These are phyloP conservation scores for Dioscorea dumetorum DNA, from an alignment of 106 monocot species.

Conservation along the genomic window DNA sequence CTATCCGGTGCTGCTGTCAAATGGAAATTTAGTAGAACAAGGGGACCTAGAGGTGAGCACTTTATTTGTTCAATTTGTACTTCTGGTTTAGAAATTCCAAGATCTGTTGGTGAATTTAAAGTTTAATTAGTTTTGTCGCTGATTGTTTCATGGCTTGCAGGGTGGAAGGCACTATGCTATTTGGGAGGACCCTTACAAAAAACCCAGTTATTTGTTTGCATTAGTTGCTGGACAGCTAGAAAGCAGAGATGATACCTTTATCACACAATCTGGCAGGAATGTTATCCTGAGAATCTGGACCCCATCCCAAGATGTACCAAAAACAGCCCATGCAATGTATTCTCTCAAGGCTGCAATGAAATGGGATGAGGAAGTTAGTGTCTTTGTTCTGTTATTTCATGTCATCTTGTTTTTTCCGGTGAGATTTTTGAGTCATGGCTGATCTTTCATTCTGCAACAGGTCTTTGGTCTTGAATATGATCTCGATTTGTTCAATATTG, in stretches of 20 bases:
- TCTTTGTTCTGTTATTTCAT: background rate
- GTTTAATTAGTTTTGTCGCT: background rate
- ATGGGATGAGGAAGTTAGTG: slow-evolving; percentile 94
- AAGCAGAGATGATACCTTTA: slow-evolving; percentile 83
- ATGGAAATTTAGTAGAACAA: slow-evolving; percentile 88
- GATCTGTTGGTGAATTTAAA: background rate
- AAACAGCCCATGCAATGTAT: slow-evolving; percentile 99
- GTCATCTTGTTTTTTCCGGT: background rate
- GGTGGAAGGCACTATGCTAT: slow-evolving; percentile 84
- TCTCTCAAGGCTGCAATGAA: slow-evolving; percentile 99
- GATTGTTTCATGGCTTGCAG: slow-evolving; percentile 26
- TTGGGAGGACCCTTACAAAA: slow-evolving; percentile 96
- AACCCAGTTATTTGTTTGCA: slow-evolving; percentile 95
- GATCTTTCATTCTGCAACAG: slow-evolving; percentile 27
- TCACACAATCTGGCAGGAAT: slow-evolving; percentile 69
- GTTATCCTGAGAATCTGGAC: slow-evolving; percentile 89
- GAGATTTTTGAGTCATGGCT: slow-evolving; percentile 9
- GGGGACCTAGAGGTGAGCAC: slow-evolving; percentile 70
- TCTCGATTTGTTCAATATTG: slow-evolving; percentile 98
- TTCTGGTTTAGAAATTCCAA: background rate
- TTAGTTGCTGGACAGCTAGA: slow-evolving; percentile 90
- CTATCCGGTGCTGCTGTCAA: slow-evolving; percentile 91
- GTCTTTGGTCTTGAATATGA: slow-evolving; percentile 98
- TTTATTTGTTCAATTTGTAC: background rate
- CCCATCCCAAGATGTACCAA: slow-evolving; percentile 81